Percentiles rank a stretch among this genome's conserved stretches.
These are phyloP conservation scores for Trichoderma brevicompactum DNA, from an alignment of 2,329 filamentous ascomycete species.

Conservation along the genomic window DNA sequence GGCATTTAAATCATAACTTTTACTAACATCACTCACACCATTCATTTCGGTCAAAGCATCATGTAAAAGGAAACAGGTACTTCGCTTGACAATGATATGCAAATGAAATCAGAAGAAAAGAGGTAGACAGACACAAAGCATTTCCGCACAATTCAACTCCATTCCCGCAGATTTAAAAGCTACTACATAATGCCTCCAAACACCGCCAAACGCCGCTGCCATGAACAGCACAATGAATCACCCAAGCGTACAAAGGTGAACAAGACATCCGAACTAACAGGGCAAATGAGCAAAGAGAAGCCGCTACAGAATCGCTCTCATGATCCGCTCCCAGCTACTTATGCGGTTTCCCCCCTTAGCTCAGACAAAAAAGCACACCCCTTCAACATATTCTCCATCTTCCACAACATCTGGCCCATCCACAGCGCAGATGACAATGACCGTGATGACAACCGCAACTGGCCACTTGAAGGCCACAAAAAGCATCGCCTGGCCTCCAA, in stretches of 20 bases:
- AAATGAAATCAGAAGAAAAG: not conserved
- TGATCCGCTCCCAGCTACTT: constrained; percentile 26
- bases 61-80: not conserved
- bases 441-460: not conserved
- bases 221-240: constrained; percentile 37
- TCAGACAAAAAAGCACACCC: constrained; percentile 7
- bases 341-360: constrained; percentile 22
- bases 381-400: not conserved
- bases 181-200: constrained; percentile 39
- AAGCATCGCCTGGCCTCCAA: constrained; percentile 1
- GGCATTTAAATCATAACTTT: not conserved
- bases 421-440: not conserved
- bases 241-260: not conserved
- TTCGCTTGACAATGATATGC: constrained; percentile 3
- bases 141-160: constrained; percentile 22
- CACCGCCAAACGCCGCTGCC: constrained; percentile 42
- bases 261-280: constrained; percentile 34
- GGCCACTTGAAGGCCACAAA: not conserved
- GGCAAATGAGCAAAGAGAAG: constrained; percentile 31
- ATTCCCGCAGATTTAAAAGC: constrained; percentile 36
- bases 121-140: not conserved
- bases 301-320: constrained; percentile 32
- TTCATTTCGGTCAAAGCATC: too few relatives aligned
- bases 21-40: not conserved
- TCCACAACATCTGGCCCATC: constrained; percentile 2